Conservation (phyloP, 345 rosid species). For the Bretschneidera sinensis region DNA sequence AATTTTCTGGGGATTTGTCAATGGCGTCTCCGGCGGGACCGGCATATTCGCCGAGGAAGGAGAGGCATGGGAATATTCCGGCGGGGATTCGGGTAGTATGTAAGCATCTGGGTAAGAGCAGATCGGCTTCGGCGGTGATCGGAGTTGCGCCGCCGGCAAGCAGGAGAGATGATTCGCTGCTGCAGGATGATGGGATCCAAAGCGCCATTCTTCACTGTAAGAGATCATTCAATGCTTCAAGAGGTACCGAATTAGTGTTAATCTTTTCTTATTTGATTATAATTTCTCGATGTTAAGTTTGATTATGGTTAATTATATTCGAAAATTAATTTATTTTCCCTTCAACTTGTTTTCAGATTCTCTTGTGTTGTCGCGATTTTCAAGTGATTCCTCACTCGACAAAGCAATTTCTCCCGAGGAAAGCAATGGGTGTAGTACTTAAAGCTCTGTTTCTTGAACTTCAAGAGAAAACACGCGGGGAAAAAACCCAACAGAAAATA, state of each 20-base stretch:
- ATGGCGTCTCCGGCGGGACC: slow-evolving; percentile 29
- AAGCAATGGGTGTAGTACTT: slow-evolving; percentile 11
- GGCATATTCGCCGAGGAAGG: slow-evolving; percentile 23
- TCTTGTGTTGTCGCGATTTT: slow-evolving; percentile 29
- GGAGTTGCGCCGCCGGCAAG: slow-evolving; percentile 48
- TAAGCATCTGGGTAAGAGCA: slow-evolving; percentile 67
- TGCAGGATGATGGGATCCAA: slow-evolving; percentile 90
- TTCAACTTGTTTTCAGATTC: slow-evolving; percentile 25
- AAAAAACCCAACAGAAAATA: background rate
- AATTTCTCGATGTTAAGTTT: background rate
- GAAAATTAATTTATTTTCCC: background rate
- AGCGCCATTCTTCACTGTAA: slow-evolving; percentile 97
- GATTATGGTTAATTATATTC: background rate
- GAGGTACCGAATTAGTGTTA: slow-evolving; percentile 23
- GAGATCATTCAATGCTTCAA: slow-evolving; percentile 60
- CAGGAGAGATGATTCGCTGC: slow-evolving; percentile 75
- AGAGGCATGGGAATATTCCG: slow-evolving; percentile 43
- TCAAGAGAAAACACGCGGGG: slow-evolving; percentile 1
- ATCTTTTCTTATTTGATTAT: background rate
- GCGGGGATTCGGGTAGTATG: slow-evolving; percentile 40
- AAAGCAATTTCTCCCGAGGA: slow-evolving; percentile 25
- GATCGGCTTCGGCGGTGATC: slow-evolving; percentile 51
- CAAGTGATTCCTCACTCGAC: slow-evolving; percentile 31
- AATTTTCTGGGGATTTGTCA: slow-evolving; percentile 22
- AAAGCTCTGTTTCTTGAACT: background rate